These are phyloP conservation scores for Emydomyces testavorans DNA, from an alignment of 2,329 filamentous ascomycete genomes.

Conservation along the genomic window DNA sequence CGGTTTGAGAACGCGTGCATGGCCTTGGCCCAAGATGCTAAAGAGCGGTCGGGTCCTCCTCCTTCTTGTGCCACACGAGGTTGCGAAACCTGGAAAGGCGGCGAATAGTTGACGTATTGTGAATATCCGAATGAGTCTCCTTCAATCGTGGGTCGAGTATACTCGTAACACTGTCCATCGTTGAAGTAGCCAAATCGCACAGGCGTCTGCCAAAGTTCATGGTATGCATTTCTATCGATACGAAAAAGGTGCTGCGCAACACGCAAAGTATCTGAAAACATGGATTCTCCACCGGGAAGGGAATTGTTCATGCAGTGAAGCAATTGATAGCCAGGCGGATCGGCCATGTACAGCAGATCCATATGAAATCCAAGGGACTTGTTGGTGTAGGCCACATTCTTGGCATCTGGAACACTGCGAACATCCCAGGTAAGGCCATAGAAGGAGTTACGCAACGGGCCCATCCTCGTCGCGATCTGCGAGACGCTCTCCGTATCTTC, in stretches of 20 bases:
- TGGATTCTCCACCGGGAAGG: conserved; percentile 66
- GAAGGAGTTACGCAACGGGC: conserved; percentile 71
- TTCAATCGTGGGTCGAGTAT: conserved; percentile 46
- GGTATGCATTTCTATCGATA: conserved; percentile 14
- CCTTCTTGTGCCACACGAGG: background rate
- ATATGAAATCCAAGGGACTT: conserved; percentile 78
- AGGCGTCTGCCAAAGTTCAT: conserved; percentile 32
- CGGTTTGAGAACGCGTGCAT: conserved; percentile 47
- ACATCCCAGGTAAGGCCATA: conserved; percentile 91
- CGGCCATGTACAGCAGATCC: conserved; percentile 76
- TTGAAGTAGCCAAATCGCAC: conserved; percentile 60
- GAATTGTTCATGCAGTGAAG: conserved; percentile 81
- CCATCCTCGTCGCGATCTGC: conserved; percentile 59
- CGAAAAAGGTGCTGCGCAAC: conserved; percentile 38
- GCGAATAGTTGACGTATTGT: conserved; percentile 56
- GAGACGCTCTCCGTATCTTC: conserved; percentile 54
- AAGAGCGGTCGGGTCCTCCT: conserved; percentile 1
- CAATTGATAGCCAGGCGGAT: conserved; percentile 71
- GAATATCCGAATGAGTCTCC: conserved; percentile 12
- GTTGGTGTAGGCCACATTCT: conserved; percentile 86
- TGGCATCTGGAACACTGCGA: conserved; percentile 64
- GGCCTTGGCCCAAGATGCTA: conserved; percentile 30
- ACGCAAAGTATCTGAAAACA: conserved; percentile 67
- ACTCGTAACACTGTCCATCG: conserved; percentile 51
- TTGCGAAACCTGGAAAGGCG: conserved; percentile 55